A percentile compares a stretch with the other conserved stretches of the same genome.
Conservation (phyloP, 177 flowering plant species). For the Vitis hybrid region DNA sequence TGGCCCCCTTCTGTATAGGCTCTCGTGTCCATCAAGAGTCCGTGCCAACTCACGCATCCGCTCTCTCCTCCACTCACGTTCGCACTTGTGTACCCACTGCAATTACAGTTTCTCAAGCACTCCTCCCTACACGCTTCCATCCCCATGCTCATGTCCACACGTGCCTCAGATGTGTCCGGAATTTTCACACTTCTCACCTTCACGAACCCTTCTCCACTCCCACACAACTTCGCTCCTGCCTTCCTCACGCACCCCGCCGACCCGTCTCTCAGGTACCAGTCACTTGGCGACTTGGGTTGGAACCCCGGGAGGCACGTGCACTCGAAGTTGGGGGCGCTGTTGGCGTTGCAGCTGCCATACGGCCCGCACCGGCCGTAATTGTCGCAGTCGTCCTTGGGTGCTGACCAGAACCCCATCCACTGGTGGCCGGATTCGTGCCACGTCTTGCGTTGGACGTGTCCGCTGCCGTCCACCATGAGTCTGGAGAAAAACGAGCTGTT, state of each 20-base stretch:
- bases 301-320: slow-evolving; percentile 42
- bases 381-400: not conserved
- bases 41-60: slow-evolving; percentile 32
- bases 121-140: slow-evolving; percentile 13
- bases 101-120: slow-evolving; percentile 39
- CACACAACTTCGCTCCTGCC: not conserved
- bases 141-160: not conserved
- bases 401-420: slow-evolving; percentile 15
- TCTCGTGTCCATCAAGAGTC: slow-evolving; percentile 22
- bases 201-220: slow-evolving; percentile 5
- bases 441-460: slow-evolving; percentile 6
- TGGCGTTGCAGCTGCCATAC: slow-evolving; percentile 16
- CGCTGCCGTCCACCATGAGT: slow-evolving; percentile 5
- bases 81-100: slow-evolving; percentile 29
- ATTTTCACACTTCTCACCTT: slow-evolving; percentile 9
- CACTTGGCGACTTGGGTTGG: slow-evolving; percentile 19
- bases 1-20: not conserved
- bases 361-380: slow-evolving; percentile 5
- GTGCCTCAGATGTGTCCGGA: slow-evolving; percentile 8
- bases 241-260: not conserved
- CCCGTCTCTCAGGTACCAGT: slow-evolving; percentile 17
- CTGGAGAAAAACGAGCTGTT: slow-evolving; percentile 9
- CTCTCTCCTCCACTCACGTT: slow-evolving; percentile 9
- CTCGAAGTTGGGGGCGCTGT: slow-evolving; percentile 4
- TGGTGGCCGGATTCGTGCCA: slow-evolving; percentile 4